phyloP scores from a whole-genome alignment of 2,329 filamentous ascomycete genomes.

The Pseudogymnoascus destructans region DNA sequence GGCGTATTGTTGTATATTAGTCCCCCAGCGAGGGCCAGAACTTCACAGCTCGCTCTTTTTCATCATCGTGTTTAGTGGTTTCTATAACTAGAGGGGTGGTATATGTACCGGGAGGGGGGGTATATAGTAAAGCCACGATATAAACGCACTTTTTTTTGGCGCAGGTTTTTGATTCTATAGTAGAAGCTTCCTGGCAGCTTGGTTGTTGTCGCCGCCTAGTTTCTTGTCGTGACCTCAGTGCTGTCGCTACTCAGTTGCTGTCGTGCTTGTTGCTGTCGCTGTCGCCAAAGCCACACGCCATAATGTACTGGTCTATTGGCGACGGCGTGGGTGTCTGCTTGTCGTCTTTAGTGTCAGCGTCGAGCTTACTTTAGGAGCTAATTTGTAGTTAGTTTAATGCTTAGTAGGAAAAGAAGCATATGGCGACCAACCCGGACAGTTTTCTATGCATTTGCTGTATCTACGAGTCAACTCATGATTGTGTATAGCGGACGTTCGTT shows the following conservation, averaged over 20 bases:
- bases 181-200: not conserved
- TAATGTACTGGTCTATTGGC: not conserved
- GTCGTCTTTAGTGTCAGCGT: not conserved
- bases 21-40: not conserved
- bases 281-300: not conserved
- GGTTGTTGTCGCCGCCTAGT: not conserved
- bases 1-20: not conserved
- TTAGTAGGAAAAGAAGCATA: not conserved
- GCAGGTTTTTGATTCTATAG: too few relatives aligned
- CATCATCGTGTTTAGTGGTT: conserved; percentile 46
- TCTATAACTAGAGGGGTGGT: conserved; percentile 29
- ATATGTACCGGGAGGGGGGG: not conserved
- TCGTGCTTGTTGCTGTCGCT: not conserved
- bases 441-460: not conserved
- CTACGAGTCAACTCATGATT: not conserved
- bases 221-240: not conserved
- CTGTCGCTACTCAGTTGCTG: not conserved
- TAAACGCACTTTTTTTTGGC: not conserved
- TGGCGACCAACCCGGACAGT: not conserved
- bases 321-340: not conserved
- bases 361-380: too few relatives aligned
- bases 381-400: too few relatives aligned
- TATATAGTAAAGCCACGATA: not conserved
- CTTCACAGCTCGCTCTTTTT: not conserved
- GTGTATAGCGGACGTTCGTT: not conserved